Percentiles rank a stretch among this genome's conserved stretches.
These are phyloP conservation scores for Omphalea diandra DNA, from an alignment of 441 rosid species.

Conservation along the genomic window DNA sequence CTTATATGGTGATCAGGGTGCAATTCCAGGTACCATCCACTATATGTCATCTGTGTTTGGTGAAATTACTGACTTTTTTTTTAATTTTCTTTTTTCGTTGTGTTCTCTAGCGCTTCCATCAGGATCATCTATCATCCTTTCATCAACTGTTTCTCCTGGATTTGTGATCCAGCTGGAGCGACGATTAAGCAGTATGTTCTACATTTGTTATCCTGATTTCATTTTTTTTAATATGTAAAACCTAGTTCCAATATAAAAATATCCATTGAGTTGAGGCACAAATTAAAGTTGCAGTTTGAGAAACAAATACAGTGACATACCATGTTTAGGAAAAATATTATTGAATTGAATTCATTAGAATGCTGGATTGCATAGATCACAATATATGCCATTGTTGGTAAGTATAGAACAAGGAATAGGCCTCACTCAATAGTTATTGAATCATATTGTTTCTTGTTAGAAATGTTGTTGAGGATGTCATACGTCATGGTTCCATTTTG, in stretches of 20 bases:
- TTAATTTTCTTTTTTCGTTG: too few relatives aligned
- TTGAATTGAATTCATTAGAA: neutral
- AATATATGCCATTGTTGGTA: neutral
- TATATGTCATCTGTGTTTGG: slow-evolving; percentile 11
- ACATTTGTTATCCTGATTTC: neutral
- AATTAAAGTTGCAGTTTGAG: neutral
- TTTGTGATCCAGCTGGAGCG: slow-evolving; percentile 70
- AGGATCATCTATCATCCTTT: slow-evolving; percentile 74
- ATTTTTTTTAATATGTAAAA: neutral
- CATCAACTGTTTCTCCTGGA: slow-evolving; percentile 94
- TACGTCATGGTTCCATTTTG: slow-evolving; percentile 2
- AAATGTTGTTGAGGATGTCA: neutral
- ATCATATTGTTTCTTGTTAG: neutral
- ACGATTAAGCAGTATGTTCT: slow-evolving; percentile 69
- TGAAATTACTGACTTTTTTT: slow-evolving; percentile 26
- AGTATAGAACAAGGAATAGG: neutral
- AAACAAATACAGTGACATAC: neutral
- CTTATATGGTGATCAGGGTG: slow-evolving; percentile 79
- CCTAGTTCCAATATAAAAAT: slow-evolving; percentile 9
- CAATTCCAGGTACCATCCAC: slow-evolving; percentile 63
- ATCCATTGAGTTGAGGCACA: neutral
- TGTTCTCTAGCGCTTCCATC: slow-evolving; percentile 62
- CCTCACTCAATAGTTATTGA: neutral
- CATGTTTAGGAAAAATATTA: neutral
- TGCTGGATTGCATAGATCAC: neutral